Evolutionary conservation across 1,284 basidiomycete species (phyloP).

Genomic region (Omphalotus olearius): DNA sequence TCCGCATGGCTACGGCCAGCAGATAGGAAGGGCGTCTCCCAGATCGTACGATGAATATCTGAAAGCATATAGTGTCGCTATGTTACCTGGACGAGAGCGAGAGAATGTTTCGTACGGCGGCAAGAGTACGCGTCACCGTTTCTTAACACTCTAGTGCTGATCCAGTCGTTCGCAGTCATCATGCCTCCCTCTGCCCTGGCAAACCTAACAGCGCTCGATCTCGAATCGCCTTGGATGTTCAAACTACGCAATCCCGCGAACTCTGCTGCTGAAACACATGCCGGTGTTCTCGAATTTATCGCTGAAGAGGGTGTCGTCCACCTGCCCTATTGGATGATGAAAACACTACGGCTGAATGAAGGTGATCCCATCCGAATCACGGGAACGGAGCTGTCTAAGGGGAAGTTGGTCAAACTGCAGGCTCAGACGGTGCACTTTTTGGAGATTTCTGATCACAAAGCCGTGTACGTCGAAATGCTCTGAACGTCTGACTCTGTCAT

Average conservation of each 20-base stretch:
- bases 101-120: constrained; percentile 93
- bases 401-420: constrained; percentile 95
- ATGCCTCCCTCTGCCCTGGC: constrained; percentile 97
- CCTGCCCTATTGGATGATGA: constrained; percentile 99
- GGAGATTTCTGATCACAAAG: constrained; percentile 93
- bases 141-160: constrained; percentile 4
- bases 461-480: constrained; percentile 66
- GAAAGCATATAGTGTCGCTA: constrained; percentile 82
- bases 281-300: constrained; percentile 98
- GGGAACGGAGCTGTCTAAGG: constrained; percentile 86
- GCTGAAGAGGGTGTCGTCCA: constrained; percentile 96
- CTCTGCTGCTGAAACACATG: constrained; percentile 86
- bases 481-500: neutral
- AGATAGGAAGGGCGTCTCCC: constrained; percentile 43
- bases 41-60: constrained; percentile 78
- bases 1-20: constrained; percentile 35
- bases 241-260: constrained; percentile 89
- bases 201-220: constrained; percentile 82
- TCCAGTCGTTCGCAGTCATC: constrained; percentile 60
- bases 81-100: constrained; percentile 79
- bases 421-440: constrained; percentile 95
- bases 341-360: constrained; percentile 86
- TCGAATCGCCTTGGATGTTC: constrained; percentile 95
- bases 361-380: constrained; percentile 94
- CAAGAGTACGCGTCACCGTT: constrained; percentile 73